These are phyloP conservation scores for Colletotrichum orchidophilum DNA, from an alignment of 2,329 filamentous ascomycete genomes.

Conservation along the genomic window DNA sequence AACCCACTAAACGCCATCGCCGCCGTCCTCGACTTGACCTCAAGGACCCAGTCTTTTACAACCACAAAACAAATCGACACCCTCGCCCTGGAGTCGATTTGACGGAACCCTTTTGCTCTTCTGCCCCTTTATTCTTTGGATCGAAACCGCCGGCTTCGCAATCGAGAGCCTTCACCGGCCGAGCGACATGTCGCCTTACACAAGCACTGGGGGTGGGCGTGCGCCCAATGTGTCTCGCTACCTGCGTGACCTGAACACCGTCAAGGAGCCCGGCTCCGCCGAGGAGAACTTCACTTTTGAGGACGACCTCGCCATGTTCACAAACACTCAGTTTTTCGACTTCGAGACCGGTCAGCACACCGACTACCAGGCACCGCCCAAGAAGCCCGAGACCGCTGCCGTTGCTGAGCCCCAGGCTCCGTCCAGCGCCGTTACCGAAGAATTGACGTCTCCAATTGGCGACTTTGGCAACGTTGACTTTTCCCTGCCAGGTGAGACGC, in stretches of 20 bases:
- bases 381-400: constrained; percentile 50
- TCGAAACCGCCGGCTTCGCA: constrained; percentile 1
- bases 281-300: constrained; percentile 73
- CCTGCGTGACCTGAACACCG: constrained; percentile 84
- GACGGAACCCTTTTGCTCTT: constrained; percentile 19
- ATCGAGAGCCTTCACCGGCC: constrained; percentile 18
- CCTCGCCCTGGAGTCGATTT: constrained; percentile 9
- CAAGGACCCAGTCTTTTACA: constrained; percentile 12
- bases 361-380: constrained; percentile 62
- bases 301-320: constrained; percentile 80
- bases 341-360: constrained; percentile 74
- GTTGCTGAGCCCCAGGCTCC: constrained; percentile 39
- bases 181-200: constrained; percentile 71
- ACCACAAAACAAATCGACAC: constrained; percentile 28
- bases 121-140: background rate
- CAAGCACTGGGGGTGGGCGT: constrained; percentile 69
- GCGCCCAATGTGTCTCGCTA: constrained; percentile 91
- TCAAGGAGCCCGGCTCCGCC: constrained; percentile 65
- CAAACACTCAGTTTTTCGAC: constrained; percentile 84
- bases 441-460: constrained; percentile 49
- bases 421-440: constrained; percentile 37
- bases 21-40: constrained; percentile 3
- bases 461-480: constrained; percentile 61
- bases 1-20: constrained; percentile 26
- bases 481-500: constrained; percentile 54